Percentiles rank a stretch among this genome's conserved stretches.
These are phyloP conservation scores for Epichloe brachyelytri DNA, from an alignment of 2,329 filamentous ascomycete species.

Conservation along the genomic window DNA sequence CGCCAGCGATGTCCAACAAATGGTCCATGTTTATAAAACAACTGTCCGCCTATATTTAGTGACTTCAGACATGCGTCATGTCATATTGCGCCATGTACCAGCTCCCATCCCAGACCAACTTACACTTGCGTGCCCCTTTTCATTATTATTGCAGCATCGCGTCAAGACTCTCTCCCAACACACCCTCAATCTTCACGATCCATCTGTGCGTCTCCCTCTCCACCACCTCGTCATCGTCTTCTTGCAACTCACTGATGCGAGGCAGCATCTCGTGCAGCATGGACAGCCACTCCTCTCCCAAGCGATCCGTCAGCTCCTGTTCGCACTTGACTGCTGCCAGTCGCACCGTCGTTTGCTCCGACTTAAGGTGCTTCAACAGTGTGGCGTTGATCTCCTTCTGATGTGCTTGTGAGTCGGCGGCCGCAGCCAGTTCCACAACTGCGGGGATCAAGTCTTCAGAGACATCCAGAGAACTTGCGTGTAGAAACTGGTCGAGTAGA, in stretches of 20 bases:
- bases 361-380: conserved; percentile 67
- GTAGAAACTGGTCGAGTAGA: conserved; percentile 53
- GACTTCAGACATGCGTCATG: too few relatives aligned
- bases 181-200: conserved; percentile 81
- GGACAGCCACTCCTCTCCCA: conserved; percentile 89
- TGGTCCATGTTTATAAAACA: too few relatives aligned
- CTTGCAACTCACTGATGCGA: conserved; percentile 87
- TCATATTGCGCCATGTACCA: neutral
- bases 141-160: conserved; percentile 67
- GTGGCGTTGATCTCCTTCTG: conserved; percentile 77
- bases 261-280: conserved; percentile 92
- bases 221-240: conserved; percentile 90
- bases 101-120: neutral
- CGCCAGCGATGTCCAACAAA: too few relatives aligned
- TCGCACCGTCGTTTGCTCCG: conserved; percentile 57
- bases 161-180: conserved; percentile 82
- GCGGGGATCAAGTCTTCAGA: conserved; percentile 52
- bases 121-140: neutral
- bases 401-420: conserved; percentile 75
- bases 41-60: too few relatives aligned
- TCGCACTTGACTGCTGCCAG: conserved; percentile 74
- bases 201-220: conserved; percentile 81
- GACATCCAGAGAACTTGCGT: conserved; percentile 31
- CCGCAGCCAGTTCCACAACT: conserved; percentile 65
- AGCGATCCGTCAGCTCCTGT: conserved; percentile 60